A percentile compares a stretch with the other conserved stretches of the same genome.
Evolutionary conservation across 2,329 filamentous ascomycete genomes (phyloP).

Genomic region (Penicillium digitatum): DNA sequence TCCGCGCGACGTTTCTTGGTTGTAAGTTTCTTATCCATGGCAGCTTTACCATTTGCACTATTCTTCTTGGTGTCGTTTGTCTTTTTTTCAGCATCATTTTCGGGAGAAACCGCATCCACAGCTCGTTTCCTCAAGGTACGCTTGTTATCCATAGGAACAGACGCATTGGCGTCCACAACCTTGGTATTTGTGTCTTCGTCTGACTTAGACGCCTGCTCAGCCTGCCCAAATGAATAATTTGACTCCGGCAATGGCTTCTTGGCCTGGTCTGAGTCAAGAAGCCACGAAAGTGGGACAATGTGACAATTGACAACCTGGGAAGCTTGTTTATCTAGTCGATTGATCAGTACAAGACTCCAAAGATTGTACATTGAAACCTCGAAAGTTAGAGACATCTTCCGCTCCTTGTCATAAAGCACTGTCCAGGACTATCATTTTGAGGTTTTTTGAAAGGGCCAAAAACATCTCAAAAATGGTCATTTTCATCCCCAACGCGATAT

Average conservation of each 20-base stretch:
- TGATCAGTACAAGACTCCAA: slow-evolving; percentile 32
- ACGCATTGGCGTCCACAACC: not conserved
- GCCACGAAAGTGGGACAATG: slow-evolving; percentile 60
- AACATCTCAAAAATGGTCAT: not conserved
- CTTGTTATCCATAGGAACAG: not conserved
- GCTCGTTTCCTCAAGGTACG: not conserved
- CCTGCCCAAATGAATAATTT: slow-evolving; percentile 32
- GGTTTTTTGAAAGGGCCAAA: not conserved
- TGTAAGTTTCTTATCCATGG: slow-evolving; percentile 15
- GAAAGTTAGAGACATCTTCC: not conserved
- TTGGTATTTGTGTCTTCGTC: slow-evolving; percentile 26
- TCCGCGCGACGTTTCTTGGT: slow-evolving; percentile 8
- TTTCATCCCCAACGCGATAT: not conserved
- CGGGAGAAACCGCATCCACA: not conserved
- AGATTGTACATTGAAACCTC: not conserved
- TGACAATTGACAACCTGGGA: slow-evolving; percentile 48
- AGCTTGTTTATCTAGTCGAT: slow-evolving; percentile 51
- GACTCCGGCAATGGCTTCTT: slow-evolving; percentile 42
- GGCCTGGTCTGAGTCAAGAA: slow-evolving; percentile 52
- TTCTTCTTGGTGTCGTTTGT: slow-evolving; percentile 12
- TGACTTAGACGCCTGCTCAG: slow-evolving; percentile 10
- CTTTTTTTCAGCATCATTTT: not conserved
- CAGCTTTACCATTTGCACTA: slow-evolving; percentile 14
- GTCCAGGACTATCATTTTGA: not conserved
- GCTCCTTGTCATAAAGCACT: not conserved